phyloP scores from a whole-genome alignment of 352 stramenopile genomes.

The Pythium rishiriense region DNA sequence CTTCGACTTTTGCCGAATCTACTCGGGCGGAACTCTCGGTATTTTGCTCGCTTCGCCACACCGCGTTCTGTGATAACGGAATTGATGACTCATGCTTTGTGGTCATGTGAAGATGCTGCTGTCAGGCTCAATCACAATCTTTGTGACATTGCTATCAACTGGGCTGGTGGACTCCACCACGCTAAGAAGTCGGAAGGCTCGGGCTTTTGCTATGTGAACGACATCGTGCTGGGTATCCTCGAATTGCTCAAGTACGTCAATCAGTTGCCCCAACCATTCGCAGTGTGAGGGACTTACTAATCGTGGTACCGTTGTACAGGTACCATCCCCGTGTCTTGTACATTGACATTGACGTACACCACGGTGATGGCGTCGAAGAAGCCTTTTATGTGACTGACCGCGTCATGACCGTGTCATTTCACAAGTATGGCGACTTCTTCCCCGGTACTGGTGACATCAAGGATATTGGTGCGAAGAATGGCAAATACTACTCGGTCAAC shows the following conservation, averaged over 20 bases:
- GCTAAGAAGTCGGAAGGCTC: slow-evolving; percentile 97
- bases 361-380: slow-evolving; percentile 98
- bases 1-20: slow-evolving; percentile 98
- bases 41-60: not conserved
- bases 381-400: slow-evolving; percentile 96
- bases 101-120: slow-evolving; percentile 86
- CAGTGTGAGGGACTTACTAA: not conserved
- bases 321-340: slow-evolving; percentile 97
- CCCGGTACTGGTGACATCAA: slow-evolving; percentile 95
- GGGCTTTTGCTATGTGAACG: slow-evolving; percentile 98
- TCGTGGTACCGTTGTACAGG: slow-evolving; percentile 6
- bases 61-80: not conserved
- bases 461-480: slow-evolving; percentile 94
- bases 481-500: slow-evolving; percentile 97
- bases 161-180: slow-evolving; percentile 97
- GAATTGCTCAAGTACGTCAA: slow-evolving; percentile 96
- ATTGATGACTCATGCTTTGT: not conserved
- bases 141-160: slow-evolving; percentile 98
- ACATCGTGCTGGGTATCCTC: slow-evolving; percentile 98
- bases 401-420: slow-evolving; percentile 99
- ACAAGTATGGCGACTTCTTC: slow-evolving; percentile 99
- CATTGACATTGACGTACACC: slow-evolving; percentile 99
- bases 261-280: not conserved
- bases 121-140: slow-evolving; percentile 95
- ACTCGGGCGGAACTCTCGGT: slow-evolving; percentile 94